Conservation (phyloP, 352 stramenopile species). For the Phytophthora hibernalis region DNA sequence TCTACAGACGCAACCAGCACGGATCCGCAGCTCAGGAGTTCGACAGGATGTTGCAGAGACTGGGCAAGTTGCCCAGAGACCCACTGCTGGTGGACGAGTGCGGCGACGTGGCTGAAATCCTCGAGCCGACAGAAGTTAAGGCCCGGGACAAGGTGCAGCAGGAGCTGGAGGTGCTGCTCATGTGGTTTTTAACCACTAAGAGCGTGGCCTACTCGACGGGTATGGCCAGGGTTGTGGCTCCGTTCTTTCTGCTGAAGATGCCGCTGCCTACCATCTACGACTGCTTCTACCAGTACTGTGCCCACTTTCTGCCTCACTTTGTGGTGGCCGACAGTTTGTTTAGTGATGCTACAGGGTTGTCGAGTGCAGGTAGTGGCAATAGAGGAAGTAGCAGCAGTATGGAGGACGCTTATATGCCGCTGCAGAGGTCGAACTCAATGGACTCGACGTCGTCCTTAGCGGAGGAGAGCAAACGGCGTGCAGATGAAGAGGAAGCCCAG, state of each 20-base stretch:
- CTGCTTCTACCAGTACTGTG: conserved; percentile 89
- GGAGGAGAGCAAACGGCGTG: conserved; percentile 35
- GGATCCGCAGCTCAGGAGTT: conserved; percentile 74
- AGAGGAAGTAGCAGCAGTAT: conserved; percentile 42
- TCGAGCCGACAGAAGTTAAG: conserved; percentile 32
- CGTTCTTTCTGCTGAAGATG: conserved; percentile 78
- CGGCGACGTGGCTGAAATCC: conserved; percentile 46
- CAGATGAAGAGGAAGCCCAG: conserved; percentile 46
- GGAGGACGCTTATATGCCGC: conserved; percentile 26
- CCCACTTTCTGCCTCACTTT: conserved; percentile 75
- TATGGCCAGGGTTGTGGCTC: conserved; percentile 79
- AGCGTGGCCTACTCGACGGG: conserved; percentile 74
- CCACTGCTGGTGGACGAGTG: conserved; percentile 69
- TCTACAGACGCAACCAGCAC: conserved; percentile 84
- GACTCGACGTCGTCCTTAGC: conserved; percentile 47
- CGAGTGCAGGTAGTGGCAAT: conserved; percentile 7
- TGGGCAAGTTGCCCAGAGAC: conserved; percentile 72
- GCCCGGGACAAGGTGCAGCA: conserved; percentile 52
- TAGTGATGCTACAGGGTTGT: conserved; percentile 20
- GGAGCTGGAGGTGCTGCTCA: conserved; percentile 75
- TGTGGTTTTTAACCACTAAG: conserved; percentile 88
- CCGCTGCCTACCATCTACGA: conserved; percentile 83
- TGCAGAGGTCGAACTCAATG: conserved; percentile 43
- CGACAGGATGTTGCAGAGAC: conserved; percentile 68
- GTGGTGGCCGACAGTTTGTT: conserved; percentile 56